Base-by-base conservation (phyloP, 1,284 basidiomycete species). In the Moesziomyces globuligerus region DNA sequence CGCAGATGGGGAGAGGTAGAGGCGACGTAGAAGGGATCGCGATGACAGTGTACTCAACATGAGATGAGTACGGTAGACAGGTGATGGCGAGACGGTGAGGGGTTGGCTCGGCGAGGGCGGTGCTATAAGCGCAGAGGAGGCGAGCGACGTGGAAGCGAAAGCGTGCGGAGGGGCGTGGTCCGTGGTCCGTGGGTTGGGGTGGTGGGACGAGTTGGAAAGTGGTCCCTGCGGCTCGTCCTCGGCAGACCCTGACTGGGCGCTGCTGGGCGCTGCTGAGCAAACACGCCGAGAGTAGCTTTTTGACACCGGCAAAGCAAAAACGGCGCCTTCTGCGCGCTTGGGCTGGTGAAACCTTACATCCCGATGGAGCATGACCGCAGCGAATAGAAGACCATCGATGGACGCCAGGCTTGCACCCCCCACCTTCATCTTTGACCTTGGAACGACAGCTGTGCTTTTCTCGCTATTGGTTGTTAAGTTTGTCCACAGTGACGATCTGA, bases 1-100 rank as follows among this genome's bases (percentile, higher is more conserved):
- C n/a, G 20, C 38, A 20, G 41, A 28, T 7, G 17, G 42, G 24
- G 29, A 41, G 15, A n/a, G 37, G 39, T 13, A 43, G 48, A 43
- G 39, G 37, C 42, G 51, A 53, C 23, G 29, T 28, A 32, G 51
- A 26, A 46, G 21, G 6, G 47, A 18, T 46, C 51, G 47, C 17
- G 44, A 59, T 11, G 51, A 21, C 42, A 58, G 28, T 58, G 50
- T 18, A 23, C 47, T 50, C 47, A 65, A 54, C 61, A 65, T 65
- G 50, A 28, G 48, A 37, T 46, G 42, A 15, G 18, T 10, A 1
- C n/a, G n/a, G n/a, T n/a, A n/a, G n/a, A 20, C 7, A 20, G 50
- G 5, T 40, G 53, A 29, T 56, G 44, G 44, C 17, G 23, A 28
- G 23, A 10, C 10, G 3, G 26, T 26, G 28, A 20, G 18, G 6